Percentiles rank a stretch among this genome's conserved stretches.
Evolutionary conservation across 768 basidiomycete genomes (phyloP).

Genomic region (Trametes gibbosa): DNA sequence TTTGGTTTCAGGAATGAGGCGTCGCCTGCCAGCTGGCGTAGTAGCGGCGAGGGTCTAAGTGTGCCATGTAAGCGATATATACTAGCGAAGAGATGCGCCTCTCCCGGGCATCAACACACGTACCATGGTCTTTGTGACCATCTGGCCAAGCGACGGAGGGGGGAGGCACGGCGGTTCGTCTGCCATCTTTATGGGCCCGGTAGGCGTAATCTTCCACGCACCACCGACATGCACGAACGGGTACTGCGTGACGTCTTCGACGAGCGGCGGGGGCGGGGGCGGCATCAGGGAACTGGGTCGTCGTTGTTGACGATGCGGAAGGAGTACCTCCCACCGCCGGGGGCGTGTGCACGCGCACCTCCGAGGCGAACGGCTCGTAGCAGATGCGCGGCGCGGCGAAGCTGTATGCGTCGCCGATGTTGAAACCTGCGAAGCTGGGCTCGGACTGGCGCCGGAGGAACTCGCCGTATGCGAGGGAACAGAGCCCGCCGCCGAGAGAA

Average conservation of each 20-base stretch:
- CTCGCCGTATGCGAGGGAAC: slow-evolving; percentile 7
- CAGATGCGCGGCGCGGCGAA: slow-evolving; percentile 1
- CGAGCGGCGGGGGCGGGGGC: not conserved
- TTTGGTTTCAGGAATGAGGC: slow-evolving; percentile 1
- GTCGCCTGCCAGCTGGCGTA: slow-evolving; percentile 4
- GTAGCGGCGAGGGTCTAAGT: not conserved
- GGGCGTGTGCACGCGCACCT: not conserved
- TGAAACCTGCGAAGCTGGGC: not conserved
- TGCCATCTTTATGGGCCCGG: not conserved
- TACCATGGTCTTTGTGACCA: slow-evolving; percentile 2
- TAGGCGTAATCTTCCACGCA: not conserved
- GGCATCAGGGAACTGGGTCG: slow-evolving; percentile 6
- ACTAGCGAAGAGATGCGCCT: not conserved
- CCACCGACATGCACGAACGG: slow-evolving; percentile 8
- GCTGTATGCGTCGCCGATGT: slow-evolving; percentile 8
- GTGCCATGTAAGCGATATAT: not conserved
- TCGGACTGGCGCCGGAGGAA: slow-evolving; percentile 9
- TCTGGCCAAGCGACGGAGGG: not conserved
- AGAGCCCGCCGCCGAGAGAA: slow-evolving; percentile 6
- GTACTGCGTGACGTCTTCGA: not conserved
- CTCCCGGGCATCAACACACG: not conserved
- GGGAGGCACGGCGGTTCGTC: slow-evolving; percentile 1
- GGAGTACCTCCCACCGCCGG: not conserved
- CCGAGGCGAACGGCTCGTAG: not conserved
- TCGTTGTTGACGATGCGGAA: slow-evolving; percentile 14